A percentile compares a stretch with the other conserved stretches of the same genome.
Evolutionary conservation across 2,329 filamentous ascomycete species (phyloP).

Genomic region (Penicillium frequentans): DNA sequence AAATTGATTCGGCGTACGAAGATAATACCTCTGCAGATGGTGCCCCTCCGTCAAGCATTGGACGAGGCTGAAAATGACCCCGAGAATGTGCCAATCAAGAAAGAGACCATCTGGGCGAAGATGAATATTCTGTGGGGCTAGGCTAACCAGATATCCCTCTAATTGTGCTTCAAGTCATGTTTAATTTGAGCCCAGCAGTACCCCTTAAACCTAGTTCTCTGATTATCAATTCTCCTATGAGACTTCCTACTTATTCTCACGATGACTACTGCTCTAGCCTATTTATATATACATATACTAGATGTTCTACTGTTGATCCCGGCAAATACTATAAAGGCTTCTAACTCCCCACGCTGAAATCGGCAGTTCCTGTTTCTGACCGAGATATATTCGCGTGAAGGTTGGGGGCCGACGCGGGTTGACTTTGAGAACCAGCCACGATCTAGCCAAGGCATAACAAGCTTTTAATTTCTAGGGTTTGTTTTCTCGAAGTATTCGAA

Average conservation of each 20-base stretch:
- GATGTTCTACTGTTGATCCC: too few species aligned
- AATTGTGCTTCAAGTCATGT: too few species aligned
- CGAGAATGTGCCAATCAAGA: constrained; percentile 32
- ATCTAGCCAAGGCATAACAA: background rate
- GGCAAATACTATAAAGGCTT: too few species aligned
- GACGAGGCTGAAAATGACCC: constrained; percentile 43
- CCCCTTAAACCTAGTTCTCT: too few species aligned
- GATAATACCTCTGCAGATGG: constrained; percentile 50
- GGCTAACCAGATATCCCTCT: background rate
- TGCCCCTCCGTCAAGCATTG: constrained; percentile 56
- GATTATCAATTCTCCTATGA: too few species aligned
- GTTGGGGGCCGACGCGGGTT: background rate
- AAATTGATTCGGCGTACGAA: constrained; percentile 66
- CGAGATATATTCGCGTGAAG: background rate
- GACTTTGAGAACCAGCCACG: background rate
- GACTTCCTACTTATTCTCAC: too few species aligned
- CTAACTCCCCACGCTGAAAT: too few species aligned
- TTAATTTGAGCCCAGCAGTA: too few species aligned
- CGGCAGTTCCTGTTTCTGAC: background rate
- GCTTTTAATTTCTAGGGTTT: background rate
- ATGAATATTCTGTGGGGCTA: constrained; percentile 40
- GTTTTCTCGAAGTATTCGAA: background rate
- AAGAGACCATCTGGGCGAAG: constrained; percentile 24
- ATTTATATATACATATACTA: too few species aligned
- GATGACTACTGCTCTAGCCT: too few species aligned